Evolutionary conservation across 768 basidiomycete genomes (phyloP).

Genomic region (Lactarius sp.): DNA sequence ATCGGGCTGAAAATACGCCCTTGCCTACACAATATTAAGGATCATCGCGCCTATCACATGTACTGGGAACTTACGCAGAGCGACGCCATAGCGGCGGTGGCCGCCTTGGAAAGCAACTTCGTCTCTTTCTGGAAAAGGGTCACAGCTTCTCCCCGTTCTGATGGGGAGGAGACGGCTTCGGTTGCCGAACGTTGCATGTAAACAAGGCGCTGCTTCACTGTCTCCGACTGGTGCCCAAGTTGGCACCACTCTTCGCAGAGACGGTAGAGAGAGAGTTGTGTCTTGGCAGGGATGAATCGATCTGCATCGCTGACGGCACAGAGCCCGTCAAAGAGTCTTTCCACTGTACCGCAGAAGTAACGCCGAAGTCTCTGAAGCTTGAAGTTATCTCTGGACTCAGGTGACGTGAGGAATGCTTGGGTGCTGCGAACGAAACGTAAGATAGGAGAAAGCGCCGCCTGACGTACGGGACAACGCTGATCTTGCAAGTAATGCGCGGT

Average conservation of each 20-base stretch:
- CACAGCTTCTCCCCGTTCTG: conserved; percentile 41
- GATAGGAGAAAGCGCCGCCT: conserved; percentile 70
- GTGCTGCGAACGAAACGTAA: conserved; percentile 85
- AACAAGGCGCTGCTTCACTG: conserved; percentile 61
- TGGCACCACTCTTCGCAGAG: conserved; percentile 95
- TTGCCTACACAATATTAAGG: conserved; percentile 47
- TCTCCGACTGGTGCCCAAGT: conserved; percentile 68
- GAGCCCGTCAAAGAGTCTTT: conserved; percentile 77
- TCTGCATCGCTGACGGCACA: conserved; percentile 68
- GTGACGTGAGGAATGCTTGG: conserved; percentile 65
- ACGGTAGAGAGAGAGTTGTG: conserved; percentile 74
- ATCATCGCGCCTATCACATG: conserved; percentile 3
- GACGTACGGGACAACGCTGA: conserved; percentile 60
- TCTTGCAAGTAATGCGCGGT: conserved; percentile 74
- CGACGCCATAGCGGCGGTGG: conserved; percentile 82
- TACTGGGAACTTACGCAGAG: conserved; percentile 62
- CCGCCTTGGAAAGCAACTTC: conserved; percentile 66
- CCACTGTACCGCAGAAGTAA: conserved; percentile 87
- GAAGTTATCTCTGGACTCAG: conserved; percentile 69
- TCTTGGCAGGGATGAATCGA: conserved; percentile 66
- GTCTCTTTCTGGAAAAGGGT: conserved; percentile 49
- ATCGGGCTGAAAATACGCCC: conserved; percentile 68
- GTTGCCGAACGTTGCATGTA: conserved; percentile 65
- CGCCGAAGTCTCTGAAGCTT: conserved; percentile 77
- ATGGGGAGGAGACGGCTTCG: conserved; percentile 50